phyloP scores from a whole-genome alignment of 2,329 filamentous ascomycete species.

The Colletotrichum navitas region DNA sequence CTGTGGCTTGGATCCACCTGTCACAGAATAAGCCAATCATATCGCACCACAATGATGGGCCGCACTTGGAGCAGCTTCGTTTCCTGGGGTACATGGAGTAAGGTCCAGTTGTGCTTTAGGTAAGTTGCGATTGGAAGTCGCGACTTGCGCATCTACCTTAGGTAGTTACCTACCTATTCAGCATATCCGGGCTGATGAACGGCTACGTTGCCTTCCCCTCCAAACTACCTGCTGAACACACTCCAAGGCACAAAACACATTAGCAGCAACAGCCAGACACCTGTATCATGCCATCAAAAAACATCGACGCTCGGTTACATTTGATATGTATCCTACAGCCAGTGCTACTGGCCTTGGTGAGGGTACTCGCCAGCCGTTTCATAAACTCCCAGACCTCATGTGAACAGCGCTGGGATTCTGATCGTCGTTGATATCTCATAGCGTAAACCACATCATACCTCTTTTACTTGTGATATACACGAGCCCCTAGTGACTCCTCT shows the following conservation, averaged over 20 bases:
- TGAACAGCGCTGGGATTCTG: conserved; percentile 27
- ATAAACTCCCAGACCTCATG: background rate
- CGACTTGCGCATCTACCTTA: too few species aligned
- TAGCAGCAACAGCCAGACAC: background rate
- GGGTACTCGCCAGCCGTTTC: background rate
- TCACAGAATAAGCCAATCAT: conserved; percentile 21
- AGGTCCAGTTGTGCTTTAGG: background rate
- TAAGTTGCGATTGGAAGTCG: background rate
- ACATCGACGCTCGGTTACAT: conserved; percentile 21
- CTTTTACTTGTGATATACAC: conserved; percentile 41
- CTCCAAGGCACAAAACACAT: too few species aligned
- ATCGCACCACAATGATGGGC: background rate
- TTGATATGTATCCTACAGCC: conserved; percentile 19
- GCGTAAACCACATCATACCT: conserved; percentile 38
- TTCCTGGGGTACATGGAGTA: conserved; percentile 1
- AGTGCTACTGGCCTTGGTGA: conserved; percentile 7
- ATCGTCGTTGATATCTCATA: conserved; percentile 38
- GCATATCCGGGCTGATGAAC: background rate
- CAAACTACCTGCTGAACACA: too few species aligned
- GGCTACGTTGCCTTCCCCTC: too few species aligned
- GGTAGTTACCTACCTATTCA: background rate
- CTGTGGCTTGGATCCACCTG: conserved; percentile 31
- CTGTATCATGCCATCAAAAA: background rate
- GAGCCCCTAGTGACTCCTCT: conserved; percentile 37
- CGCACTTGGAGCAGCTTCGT: conserved; percentile 16